phyloP scores from a whole-genome alignment of 306 rosid genomes.

The Vigna radiata region DNA sequence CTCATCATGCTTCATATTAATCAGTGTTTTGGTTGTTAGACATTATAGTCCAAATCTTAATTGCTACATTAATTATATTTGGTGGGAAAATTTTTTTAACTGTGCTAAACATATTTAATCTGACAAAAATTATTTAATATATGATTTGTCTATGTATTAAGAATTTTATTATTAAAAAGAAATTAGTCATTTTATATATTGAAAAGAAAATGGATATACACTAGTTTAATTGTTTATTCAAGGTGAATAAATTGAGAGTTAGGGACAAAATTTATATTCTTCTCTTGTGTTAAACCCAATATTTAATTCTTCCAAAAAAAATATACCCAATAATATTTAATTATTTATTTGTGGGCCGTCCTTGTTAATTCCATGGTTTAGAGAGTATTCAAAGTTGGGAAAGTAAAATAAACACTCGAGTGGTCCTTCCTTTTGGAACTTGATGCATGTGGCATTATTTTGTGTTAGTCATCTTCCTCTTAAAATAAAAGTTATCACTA shows the following conservation, averaged over 20 bases:
- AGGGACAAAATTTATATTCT: constrained; percentile 25
- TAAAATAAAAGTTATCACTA: constrained; percentile 12
- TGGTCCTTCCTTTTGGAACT: constrained; percentile 17
- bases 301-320: background rate
- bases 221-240: background rate
- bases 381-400: background rate
- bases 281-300: background rate
- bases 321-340: background rate
- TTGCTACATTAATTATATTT: background rate
- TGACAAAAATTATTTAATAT: too few species aligned
- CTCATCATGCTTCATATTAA: background rate
- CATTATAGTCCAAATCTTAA: constrained; percentile 29
- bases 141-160: too few species aligned
- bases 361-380: background rate
- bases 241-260: background rate
- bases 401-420: background rate
- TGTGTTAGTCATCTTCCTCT: background rate
- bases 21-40: constrained; percentile 24
- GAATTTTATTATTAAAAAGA: too few species aligned
- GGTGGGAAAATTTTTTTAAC: background rate
- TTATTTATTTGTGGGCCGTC: background rate
- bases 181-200: too few species aligned
- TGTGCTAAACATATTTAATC: too few species aligned
- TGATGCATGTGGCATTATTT: constrained; percentile 32
- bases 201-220: too few species aligned